phyloP scores from a whole-genome alignment of 352 stramenopile species.

The Poterioochromonas sp. region DNA sequence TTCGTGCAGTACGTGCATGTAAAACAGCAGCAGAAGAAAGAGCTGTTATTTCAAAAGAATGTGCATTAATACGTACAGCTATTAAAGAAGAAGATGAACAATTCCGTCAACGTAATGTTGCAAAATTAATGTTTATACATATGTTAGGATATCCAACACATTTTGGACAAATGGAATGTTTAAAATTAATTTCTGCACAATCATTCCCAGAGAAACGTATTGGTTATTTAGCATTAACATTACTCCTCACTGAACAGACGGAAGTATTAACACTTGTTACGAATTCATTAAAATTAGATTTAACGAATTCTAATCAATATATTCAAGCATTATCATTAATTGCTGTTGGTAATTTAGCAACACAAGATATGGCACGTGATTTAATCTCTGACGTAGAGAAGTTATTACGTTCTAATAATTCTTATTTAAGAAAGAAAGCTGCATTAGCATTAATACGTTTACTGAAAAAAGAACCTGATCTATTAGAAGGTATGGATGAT shows the following conservation, averaged over 20 bases:
- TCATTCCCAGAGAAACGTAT: constrained; percentile 99
- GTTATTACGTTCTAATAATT: constrained; percentile 73
- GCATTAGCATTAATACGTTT: constrained; percentile 43
- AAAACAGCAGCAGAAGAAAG: constrained; percentile 98
- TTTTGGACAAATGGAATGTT: constrained; percentile 99
- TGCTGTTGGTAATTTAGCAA: constrained; percentile 94
- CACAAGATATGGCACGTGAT: constrained; percentile 94
- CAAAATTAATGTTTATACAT: constrained; percentile 99
- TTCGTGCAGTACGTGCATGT: constrained; percentile 74
- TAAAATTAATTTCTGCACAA: constrained; percentile 96
- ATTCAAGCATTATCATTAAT: constrained; percentile 62
- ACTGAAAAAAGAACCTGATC: constrained; percentile 88
- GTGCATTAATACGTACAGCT: constrained; percentile 93
- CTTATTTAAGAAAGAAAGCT: constrained; percentile 93
- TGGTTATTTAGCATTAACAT: constrained; percentile 91
- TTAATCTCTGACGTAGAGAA: constrained; percentile 96
- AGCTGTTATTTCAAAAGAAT: constrained; percentile 97
- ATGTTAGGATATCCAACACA: constrained; percentile 99
- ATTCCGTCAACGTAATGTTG: constrained; percentile 95
- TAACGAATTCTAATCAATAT: constrained; percentile 65
- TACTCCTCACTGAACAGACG: constrained; percentile 94
- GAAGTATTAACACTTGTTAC: constrained; percentile 99
- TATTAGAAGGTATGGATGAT: constrained; percentile 96
- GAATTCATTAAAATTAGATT: constrained; percentile 97
- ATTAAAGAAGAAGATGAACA: constrained; percentile 94